Evolutionary conservation across 2,329 filamentous ascomycete genomes (phyloP).

Genomic region (Tolypocladium inflatum): DNA sequence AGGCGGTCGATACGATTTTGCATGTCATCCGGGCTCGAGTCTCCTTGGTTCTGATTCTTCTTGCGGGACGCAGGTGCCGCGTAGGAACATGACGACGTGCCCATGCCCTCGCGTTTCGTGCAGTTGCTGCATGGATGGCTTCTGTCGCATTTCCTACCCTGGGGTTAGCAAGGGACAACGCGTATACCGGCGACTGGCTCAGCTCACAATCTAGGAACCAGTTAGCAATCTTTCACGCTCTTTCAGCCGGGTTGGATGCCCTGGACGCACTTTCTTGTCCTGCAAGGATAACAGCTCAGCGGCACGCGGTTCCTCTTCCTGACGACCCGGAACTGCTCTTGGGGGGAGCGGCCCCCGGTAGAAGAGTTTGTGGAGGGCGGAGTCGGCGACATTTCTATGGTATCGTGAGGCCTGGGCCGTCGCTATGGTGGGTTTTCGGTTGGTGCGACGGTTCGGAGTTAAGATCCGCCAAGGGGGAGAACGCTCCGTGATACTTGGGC

Average conservation of each 20-base stretch:
- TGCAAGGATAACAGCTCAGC: constrained; percentile 82
- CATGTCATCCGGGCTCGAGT: constrained; percentile 80
- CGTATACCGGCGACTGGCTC: not conserved
- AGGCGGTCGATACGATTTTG: constrained; percentile 95
- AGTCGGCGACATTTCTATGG: constrained; percentile 59
- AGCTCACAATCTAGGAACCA: constrained; percentile 26
- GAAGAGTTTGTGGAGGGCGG: constrained; percentile 73
- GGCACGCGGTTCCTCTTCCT: constrained; percentile 88
- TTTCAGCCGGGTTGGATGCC: not conserved
- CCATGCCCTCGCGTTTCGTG: constrained; percentile 77
- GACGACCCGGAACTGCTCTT: constrained; percentile 78
- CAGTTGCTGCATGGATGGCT: constrained; percentile 90
- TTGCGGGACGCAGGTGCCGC: constrained; percentile 62
- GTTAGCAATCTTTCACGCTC: constrained; percentile 7
- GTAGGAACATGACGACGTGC: constrained; percentile 76
- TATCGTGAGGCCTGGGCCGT: not conserved
- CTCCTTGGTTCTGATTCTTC: constrained; percentile 57
- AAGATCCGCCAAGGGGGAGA: not conserved
- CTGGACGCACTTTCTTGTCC: constrained; percentile 70
- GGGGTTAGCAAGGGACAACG: not conserved
- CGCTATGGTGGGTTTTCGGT: not conserved
- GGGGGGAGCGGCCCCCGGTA: constrained; percentile 66
- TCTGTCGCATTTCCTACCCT: constrained; percentile 77
- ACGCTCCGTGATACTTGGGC: not conserved
- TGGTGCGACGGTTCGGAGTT: not conserved